Base-by-base conservation (phyloP, 345 rosid species). In the Populus tremula region DNA sequence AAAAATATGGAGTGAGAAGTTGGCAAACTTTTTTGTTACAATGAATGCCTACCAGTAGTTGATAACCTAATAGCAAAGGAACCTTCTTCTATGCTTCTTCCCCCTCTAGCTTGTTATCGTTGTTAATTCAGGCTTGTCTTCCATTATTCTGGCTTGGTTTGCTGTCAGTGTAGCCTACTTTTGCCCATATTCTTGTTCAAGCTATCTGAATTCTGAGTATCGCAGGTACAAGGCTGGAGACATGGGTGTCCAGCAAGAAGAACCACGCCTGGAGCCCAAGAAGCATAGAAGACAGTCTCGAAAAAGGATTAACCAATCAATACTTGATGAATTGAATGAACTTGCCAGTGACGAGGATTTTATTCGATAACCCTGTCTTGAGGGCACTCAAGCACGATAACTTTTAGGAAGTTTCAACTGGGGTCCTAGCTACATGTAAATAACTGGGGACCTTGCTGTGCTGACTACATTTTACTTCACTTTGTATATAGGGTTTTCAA, bases 211-310 rank as follows among this genome's bases (percentile, higher is more conserved):
- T 11, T 54, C 69, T 43, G 39, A 20, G 41, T n/a, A 67, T 66
- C 77, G 79, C 86, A 94, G 98, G 87, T 90, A 87, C 84, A 95
- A 95, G 72, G 82, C 84, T 53, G 96, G 98, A 75, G 89, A 82
- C 54, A 87, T 86, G 97, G 99, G 97, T 47, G 88, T 89, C 21
- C 84, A 86, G 84, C 94, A 90, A 79, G 97, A 94, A 7, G 99
- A 95, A 76, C 98, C 98, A 13, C 82, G 93, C 56, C 81, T 95
- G 81, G 89, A 89, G 75, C 90, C 82, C 14, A 94, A 94, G 84
- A 94, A 93, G 88, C 93, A 94, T 65, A 85, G 98, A 74, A 90
- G 97, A 54, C 88, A 84, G 67, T 94, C 95, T 8, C 91, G 97
- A 65, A 93, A 88, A 87, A 89, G 85, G 68, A 88, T 87, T 9